phyloP scores from a whole-genome alignment of 495 filamentous ascomycete genomes.

The Neurospora sp. region DNA sequence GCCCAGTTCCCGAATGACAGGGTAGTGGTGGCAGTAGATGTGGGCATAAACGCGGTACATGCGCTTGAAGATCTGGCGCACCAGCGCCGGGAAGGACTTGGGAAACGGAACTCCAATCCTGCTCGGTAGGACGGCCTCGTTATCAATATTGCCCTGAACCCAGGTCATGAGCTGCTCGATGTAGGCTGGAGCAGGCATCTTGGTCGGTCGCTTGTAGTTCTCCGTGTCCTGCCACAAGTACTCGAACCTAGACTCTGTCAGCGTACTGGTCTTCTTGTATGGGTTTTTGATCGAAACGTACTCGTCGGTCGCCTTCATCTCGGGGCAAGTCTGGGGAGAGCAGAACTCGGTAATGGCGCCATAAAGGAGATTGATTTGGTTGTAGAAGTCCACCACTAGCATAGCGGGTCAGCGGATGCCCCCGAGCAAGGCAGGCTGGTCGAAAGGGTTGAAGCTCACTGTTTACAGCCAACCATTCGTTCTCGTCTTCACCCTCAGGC shows the following conservation, averaged over 20 bases:
- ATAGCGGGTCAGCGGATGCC: conserved; percentile 4
- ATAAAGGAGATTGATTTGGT: conserved; percentile 97
- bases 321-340: conserved; percentile 89
- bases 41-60: conserved; percentile 98
- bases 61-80: conserved; percentile 94
- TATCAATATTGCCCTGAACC: conserved; percentile 92
- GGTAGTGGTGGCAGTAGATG: conserved; percentile 99
- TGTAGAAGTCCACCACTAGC: conserved; percentile 97
- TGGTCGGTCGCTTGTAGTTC: conserved; percentile 87
- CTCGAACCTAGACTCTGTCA: conserved; percentile 58
- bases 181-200: conserved; percentile 95
- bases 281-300: conserved; percentile 28
- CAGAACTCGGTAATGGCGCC: conserved; percentile 98
- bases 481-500: conserved; percentile 92
- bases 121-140: conserved; percentile 88
- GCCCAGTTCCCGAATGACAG: conserved; percentile 87
- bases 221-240: conserved; percentile 97
- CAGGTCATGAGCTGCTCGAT: conserved; percentile 96
- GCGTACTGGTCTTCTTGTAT: neutral
- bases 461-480: conserved; percentile 97
- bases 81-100: conserved; percentile 75
- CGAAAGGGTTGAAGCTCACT: conserved; percentile 38
- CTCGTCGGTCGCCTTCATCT: conserved; percentile 99
- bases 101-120: conserved; percentile 93
- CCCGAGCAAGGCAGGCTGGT: neutral